Evolutionary conservation across 2,329 filamentous ascomycete genomes (phyloP), one percentile per base, ranked within the genome.

Genomic region (Aspergillus tamarii): DNA sequence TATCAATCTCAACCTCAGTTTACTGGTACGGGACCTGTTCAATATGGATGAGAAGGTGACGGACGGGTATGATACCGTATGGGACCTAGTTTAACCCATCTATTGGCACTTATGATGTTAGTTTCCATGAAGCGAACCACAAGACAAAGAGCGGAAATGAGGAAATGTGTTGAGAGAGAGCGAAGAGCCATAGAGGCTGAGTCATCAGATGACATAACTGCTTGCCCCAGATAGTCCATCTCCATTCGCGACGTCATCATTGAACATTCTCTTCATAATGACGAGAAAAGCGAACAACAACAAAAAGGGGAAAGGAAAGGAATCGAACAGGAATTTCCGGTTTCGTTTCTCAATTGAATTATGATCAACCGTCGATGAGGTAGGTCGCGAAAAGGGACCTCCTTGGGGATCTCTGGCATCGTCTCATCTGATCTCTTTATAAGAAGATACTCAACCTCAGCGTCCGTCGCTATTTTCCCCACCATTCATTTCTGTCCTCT

Each of bases 171-270:
- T n/a, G n/a, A n/a, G n/a, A n/a, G n/a, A n/a, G n/a, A 36, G 34
- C 11, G 34, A 36, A 36, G 34, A 36, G 34, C 34, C 34, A 21
- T 4, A 1, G 16, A 36, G 57, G 63, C 60, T 65, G 57, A 63
- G 63, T 65, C 57, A 65, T 52, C 54, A 19, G 57, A 65, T 63
- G 60, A 63, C 62, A 62, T 65, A 55, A 55, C 52, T n/a, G 52
- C 48, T 4, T 5, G 16, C 16, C 16, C 23, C 34, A 36, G 34
- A 14, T 12, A 36, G 34, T 30, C 14, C 34, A 19, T 41, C 36
- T 41, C 36, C 36, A 19, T 41, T 3, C 16, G 16, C 60, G 60
- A 65, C 63, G 63, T 65, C 63, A 65, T 65, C 21, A 12, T 23
- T 12, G n/a, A 26, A 23, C n/a, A 26, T 5, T 36, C 14, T 23